phyloP scores from a whole-genome alignment of 441 rosid genomes.

The Brassica hybrid region DNA sequence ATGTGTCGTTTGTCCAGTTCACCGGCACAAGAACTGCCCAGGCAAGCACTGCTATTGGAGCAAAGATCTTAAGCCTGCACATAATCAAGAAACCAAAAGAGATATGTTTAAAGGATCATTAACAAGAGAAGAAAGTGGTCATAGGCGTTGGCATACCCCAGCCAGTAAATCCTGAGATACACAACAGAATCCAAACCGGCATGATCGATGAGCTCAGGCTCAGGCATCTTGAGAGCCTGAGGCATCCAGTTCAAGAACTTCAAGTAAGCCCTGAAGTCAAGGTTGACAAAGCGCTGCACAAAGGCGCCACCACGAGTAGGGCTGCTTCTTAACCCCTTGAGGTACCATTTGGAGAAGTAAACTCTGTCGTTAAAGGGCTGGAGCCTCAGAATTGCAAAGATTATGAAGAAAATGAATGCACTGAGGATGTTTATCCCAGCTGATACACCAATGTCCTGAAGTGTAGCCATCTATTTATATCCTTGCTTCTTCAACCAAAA shows the following conservation, averaged over 20 bases:
- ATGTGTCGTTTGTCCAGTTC: conserved; percentile 63
- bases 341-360: conserved; percentile 95
- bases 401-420: conserved; percentile 74
- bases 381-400: conserved; percentile 78
- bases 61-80: conserved; percentile 81
- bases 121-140: too few species aligned
- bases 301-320: conserved; percentile 65
- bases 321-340: conserved; percentile 75
- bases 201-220: conserved; percentile 87
- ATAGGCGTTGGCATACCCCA: too few species aligned
- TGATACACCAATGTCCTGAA: conserved; percentile 73
- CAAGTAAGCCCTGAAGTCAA: conserved; percentile 72
- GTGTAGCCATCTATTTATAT: conserved; percentile 68
- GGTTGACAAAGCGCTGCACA: conserved; percentile 71
- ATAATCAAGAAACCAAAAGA: too few species aligned
- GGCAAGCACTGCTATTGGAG: conserved; percentile 76
- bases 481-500: background rate
- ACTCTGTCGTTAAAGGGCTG: conserved; percentile 95
- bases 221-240: conserved; percentile 87
- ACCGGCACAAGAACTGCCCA: conserved; percentile 86
- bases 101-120: background rate
- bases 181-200: conserved; percentile 96
- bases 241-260: conserved; percentile 94
- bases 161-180: conserved; percentile 82
- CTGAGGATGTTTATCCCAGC: conserved; percentile 73